Conservation (phyloP, 495 filamentous ascomycete species). For the Cladorrhinum samala region DNA sequence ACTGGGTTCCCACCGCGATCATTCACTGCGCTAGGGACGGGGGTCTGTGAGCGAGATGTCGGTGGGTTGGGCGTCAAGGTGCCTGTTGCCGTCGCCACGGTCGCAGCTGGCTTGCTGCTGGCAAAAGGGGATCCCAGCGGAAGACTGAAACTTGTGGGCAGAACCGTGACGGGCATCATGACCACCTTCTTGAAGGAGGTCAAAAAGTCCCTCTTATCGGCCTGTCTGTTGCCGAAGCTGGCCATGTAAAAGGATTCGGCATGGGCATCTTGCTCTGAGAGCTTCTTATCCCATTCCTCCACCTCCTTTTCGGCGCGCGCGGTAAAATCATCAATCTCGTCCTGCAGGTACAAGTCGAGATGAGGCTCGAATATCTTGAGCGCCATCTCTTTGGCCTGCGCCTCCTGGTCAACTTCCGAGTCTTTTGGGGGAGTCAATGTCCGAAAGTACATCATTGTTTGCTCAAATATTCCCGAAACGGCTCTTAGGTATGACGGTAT, state of each 20-base stretch:
- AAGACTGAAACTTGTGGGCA: constrained; percentile 54
- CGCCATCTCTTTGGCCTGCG: constrained; percentile 54
- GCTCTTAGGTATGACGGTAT: constrained; percentile 79
- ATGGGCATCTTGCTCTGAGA: constrained; percentile 83
- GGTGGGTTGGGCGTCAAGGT: constrained; percentile 23
- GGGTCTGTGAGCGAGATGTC: constrained; percentile 45
- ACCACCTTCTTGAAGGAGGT: constrained; percentile 98
- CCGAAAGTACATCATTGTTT: constrained; percentile 68
- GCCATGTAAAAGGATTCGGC: constrained; percentile 93
- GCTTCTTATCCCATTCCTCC: constrained; percentile 78
- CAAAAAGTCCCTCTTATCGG: constrained; percentile 92
- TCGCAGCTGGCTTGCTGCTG: constrained; percentile 34
- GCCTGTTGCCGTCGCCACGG: constrained; percentile 21
- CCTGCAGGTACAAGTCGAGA: constrained; percentile 85
- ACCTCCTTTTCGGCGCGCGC: constrained; percentile 70
- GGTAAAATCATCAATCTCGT: constrained; percentile 84
- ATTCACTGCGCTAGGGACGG: constrained; percentile 11
- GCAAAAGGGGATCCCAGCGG: constrained; percentile 38
- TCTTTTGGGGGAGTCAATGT: constrained; percentile 52
- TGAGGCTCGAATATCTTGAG: constrained; percentile 79
- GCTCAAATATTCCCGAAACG: constrained; percentile 79
- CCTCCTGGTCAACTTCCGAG: constrained; percentile 21
- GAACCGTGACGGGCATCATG: constrained; percentile 92
- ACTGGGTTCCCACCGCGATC: constrained; percentile 42
- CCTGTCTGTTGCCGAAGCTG: constrained; percentile 78